A percentile compares a stretch with the other conserved stretches of the same genome.
These are phyloP conservation scores for Microsporum canis DNA, from an alignment of 2,329 filamentous ascomycete species.

Conservation along the genomic window DNA sequence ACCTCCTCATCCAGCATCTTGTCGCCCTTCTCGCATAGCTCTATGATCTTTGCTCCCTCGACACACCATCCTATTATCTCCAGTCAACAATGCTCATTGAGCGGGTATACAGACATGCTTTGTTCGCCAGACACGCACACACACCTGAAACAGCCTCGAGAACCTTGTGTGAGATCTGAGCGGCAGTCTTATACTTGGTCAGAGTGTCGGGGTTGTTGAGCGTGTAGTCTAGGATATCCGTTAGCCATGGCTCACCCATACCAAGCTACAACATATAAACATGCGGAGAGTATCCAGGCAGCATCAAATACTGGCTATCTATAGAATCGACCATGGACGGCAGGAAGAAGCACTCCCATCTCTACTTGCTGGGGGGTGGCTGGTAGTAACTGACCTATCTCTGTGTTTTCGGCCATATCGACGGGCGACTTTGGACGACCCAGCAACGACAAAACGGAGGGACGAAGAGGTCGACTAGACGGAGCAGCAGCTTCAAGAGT, in stretches of 20 bases:
- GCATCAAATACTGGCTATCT: no score
- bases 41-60: slow-evolving; percentile 82
- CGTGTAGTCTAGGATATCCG: slow-evolving; percentile 56
- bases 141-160: slow-evolving; percentile 66
- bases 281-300: not conserved
- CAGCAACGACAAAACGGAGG: not conserved
- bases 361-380: not conserved
- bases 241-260: not conserved
- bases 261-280: not conserved
- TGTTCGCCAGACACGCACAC: slow-evolving; percentile 6
- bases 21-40: slow-evolving; percentile 91
- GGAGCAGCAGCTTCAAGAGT: not conserved
- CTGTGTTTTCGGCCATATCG: slow-evolving; percentile 15
- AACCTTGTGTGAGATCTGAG: slow-evolving; percentile 89
- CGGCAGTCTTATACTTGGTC: slow-evolving; percentile 98
- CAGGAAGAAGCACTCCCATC: no score
- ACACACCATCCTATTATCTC: slow-evolving; percentile 49
- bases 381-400: slow-evolving; percentile 11
- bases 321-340: no score
- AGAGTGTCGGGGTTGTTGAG: slow-evolving; percentile 88
- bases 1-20: slow-evolving; percentile 89
- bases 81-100: slow-evolving; percentile 6
- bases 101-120: not conserved
- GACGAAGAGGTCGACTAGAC: not conserved
- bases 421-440: not conserved